These are phyloP conservation scores for Fimicolochytrium jonesii DNA, from an alignment of 192 early-diverging fungal genomes.

Conservation along the genomic window DNA sequence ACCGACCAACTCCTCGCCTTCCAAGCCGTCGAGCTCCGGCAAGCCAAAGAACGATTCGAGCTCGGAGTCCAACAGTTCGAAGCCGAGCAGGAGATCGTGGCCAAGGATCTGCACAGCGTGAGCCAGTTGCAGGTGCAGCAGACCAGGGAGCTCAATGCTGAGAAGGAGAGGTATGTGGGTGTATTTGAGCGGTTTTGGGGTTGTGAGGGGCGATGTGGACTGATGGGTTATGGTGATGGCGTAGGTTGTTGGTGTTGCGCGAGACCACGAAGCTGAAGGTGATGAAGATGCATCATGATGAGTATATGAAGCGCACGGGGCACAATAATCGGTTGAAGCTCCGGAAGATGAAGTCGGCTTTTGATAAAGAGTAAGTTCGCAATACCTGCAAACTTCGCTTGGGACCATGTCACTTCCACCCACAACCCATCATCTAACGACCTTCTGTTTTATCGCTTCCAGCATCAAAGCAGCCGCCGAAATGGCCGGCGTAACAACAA, in stretches of 20 bases:
- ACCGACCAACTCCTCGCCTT: constrained; percentile 27
- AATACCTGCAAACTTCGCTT: too few relatives aligned
- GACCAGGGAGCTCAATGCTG: constrained; percentile 20
- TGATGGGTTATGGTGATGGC: too few relatives aligned
- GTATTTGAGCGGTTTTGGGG: neutral
- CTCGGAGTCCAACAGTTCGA: constrained; percentile 25
- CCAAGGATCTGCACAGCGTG: constrained; percentile 16
- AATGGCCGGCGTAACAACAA: neutral
- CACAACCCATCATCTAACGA: too few relatives aligned
- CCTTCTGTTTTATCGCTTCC: too few relatives aligned
- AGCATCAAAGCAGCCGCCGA: neutral
- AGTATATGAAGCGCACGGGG: constrained; percentile 6
- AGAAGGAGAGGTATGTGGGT: constrained; percentile 23
- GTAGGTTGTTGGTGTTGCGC: neutral
- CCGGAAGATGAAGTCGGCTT: constrained; percentile 11
- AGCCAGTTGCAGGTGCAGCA: constrained; percentile 5
- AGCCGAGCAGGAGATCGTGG: constrained; percentile 21
- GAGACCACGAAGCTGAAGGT: constrained; percentile 11
- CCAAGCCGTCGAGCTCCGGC: constrained; percentile 30
- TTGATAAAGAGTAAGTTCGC: constrained; percentile 16
- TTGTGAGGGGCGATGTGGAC: neutral
- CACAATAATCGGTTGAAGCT: constrained; percentile 14
- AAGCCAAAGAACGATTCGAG: constrained; percentile 32
- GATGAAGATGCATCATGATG: constrained; percentile 1
- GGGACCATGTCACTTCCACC: too few relatives aligned